Evolutionary conservation across 2,329 filamentous ascomycete genomes (phyloP).

Genomic region (Scleromitrula shiraiana): DNA sequence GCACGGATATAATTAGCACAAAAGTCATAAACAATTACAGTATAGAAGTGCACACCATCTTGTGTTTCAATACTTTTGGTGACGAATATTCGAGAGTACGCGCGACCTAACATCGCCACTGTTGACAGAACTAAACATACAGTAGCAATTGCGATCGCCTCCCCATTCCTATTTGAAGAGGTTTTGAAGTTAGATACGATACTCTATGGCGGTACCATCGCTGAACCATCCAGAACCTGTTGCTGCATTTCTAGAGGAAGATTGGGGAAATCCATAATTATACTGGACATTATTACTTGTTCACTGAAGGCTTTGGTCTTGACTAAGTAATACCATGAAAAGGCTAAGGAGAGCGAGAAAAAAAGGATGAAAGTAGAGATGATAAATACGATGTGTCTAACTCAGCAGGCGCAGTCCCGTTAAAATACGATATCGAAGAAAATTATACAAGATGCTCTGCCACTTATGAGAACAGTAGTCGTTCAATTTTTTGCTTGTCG

Average conservation of each 20-base stretch:
- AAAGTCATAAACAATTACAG: background rate
- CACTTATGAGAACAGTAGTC: too few species aligned
- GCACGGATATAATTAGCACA: background rate
- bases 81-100: background rate
- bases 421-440: too few species aligned
- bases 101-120: background rate
- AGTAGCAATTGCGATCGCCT: background rate
- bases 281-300: background rate
- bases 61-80: background rate
- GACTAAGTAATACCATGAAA: too few species aligned
- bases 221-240: background rate
- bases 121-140: background rate
- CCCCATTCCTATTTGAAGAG: background rate
- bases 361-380: too few species aligned
- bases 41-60: background rate
- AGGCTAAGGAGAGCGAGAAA: too few species aligned
- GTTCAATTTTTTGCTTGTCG: too few species aligned
- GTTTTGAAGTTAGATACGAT: background rate
- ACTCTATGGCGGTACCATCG: background rate
- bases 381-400: too few species aligned
- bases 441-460: too few species aligned
- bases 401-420: too few species aligned
- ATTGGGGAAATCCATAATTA: background rate
- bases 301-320: too few species aligned
- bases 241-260: background rate